These are phyloP conservation scores for Ambrosiella xylebori DNA, from an alignment of 2,329 filamentous ascomycete species.

Conservation along the genomic window DNA sequence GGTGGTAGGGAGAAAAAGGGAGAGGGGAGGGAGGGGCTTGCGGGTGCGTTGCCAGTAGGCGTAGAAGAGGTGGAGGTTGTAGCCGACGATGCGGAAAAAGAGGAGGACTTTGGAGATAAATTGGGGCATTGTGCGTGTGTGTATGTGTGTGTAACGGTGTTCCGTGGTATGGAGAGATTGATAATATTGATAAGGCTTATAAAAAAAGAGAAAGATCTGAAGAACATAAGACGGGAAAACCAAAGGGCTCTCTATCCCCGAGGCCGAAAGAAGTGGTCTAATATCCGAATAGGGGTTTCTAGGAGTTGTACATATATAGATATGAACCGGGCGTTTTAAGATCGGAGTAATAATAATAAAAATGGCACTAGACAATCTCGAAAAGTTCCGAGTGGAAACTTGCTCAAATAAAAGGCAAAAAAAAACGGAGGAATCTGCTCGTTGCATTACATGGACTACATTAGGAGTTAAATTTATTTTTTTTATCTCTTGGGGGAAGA, in stretches of 20 bases:
- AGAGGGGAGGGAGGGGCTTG: slow-evolving; percentile 6
- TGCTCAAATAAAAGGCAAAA: too few species aligned
- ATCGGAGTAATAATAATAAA: too few species aligned
- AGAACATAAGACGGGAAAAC: background rate
- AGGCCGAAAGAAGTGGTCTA: background rate
- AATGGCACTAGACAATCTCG: too few species aligned
- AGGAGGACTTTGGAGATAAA: slow-evolving; percentile 18
- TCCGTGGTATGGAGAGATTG: slow-evolving; percentile 1
- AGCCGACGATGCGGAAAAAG: slow-evolving; percentile 18
- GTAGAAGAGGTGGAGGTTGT: slow-evolving; percentile 16
- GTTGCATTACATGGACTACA: background rate
- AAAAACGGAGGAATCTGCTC: too few species aligned
- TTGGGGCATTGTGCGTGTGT: background rate
- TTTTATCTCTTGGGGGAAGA: too few species aligned
- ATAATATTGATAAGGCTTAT: slow-evolving; percentile 1
- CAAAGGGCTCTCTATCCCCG: background rate
- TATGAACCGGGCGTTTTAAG: too few species aligned
- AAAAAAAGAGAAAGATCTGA: background rate
- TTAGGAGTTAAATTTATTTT: background rate
- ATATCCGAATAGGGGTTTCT: background rate
- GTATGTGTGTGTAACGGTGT: too few species aligned
- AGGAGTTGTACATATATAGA: too few species aligned
- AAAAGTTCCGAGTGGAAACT: too few species aligned
- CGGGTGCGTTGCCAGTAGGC: slow-evolving; percentile 12
- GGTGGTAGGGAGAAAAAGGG: slow-evolving; percentile 12